Percentiles rank a stretch among this genome's conserved stretches.
These are phyloP conservation scores for Stemphylium vesicarium DNA, from an alignment of 2,329 filamentous ascomycete species.

Conservation along the genomic window DNA sequence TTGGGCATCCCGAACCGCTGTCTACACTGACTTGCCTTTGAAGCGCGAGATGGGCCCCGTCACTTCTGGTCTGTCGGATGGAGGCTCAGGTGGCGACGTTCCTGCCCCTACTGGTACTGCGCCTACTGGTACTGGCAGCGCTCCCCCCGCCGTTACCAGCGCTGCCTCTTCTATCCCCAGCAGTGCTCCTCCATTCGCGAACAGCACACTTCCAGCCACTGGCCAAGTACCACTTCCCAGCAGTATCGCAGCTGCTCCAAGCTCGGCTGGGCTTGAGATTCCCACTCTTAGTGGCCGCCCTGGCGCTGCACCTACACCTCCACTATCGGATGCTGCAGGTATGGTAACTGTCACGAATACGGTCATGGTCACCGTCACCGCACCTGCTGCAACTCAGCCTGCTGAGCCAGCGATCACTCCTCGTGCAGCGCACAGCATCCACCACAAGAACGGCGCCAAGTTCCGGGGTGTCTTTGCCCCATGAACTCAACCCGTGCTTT, in stretches of 20 bases:
- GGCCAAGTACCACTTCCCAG: background rate
- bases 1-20: constrained; percentile 51
- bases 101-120: constrained; percentile 4
- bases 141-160: background rate
- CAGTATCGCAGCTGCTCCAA: background rate
- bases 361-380: constrained; percentile 4
- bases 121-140: constrained; percentile 1
- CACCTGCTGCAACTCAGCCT: constrained; percentile 5
- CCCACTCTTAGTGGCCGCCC: constrained; percentile 26
- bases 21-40: constrained; percentile 35
- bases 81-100: constrained; percentile 2
- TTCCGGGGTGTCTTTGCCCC: constrained; percentile 26
- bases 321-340: constrained; percentile 6
- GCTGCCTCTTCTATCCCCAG: background rate
- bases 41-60: constrained; percentile 39
- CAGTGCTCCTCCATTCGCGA: background rate
- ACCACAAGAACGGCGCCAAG: constrained; percentile 30
- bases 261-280: constrained; percentile 15
- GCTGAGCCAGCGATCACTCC: constrained; percentile 4
- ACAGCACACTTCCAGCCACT: background rate
- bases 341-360: constrained; percentile 36
- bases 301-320: constrained; percentile 14
- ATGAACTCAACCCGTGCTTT: background rate
- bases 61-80: constrained; percentile 21
- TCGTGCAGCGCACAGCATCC: constrained; percentile 8